These are phyloP conservation scores for Lathyrus oleraceus DNA, from an alignment of 306 rosid species.

Conservation along the genomic window DNA sequence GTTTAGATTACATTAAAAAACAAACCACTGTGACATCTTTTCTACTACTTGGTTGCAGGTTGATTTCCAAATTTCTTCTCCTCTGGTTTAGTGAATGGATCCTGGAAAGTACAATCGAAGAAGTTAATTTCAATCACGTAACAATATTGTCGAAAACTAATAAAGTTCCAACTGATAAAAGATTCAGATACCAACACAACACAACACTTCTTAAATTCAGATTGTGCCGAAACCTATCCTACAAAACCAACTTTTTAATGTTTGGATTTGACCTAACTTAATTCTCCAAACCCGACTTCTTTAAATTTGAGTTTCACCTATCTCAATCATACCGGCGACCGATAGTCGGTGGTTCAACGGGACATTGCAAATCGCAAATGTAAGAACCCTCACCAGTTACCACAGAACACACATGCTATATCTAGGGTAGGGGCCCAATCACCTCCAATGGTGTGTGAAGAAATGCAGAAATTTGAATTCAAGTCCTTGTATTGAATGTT, in stretches of 20 bases:
- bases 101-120: slow-evolving; percentile 47
- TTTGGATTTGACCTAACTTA: too few relatives aligned
- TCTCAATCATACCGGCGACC: too few relatives aligned
- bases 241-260: too few relatives aligned
- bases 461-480: background rate
- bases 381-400: too few relatives aligned
- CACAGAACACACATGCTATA: too few relatives aligned
- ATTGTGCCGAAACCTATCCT: background rate
- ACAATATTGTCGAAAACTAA: background rate
- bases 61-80: slow-evolving; percentile 43
- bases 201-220: background rate
- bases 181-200: background rate
- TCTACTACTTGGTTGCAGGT: slow-evolving; percentile 46
- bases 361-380: too few relatives aligned
- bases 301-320: too few relatives aligned
- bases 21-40: slow-evolving; percentile 29
- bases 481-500: background rate
- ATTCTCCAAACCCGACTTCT: too few relatives aligned
- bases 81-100: slow-evolving; percentile 55
- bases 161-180: background rate
- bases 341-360: too few relatives aligned
- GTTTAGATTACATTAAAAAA: slow-evolving; percentile 22
- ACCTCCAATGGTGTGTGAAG: background rate
- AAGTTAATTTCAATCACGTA: slow-evolving; percentile 15
- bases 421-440: too few relatives aligned